These are phyloP conservation scores for Coemansia sp. DNA, from an alignment of 192 early-diverging fungal species.

Conservation along the genomic window DNA sequence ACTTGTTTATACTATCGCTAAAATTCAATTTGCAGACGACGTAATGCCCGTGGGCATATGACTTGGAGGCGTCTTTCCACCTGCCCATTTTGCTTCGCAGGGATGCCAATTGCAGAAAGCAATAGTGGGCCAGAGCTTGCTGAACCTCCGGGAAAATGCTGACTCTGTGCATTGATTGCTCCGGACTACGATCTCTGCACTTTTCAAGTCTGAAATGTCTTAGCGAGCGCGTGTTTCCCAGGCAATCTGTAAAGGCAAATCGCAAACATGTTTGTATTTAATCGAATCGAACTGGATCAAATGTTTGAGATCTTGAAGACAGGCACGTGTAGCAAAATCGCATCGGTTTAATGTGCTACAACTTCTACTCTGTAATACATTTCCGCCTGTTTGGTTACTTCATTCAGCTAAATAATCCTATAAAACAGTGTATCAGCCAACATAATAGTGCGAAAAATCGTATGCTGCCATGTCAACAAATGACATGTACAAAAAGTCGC, in stretches of 20 bases:
- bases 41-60: neutral
- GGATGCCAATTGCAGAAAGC: no score
- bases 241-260: no score
- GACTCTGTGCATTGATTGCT: neutral
- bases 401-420: no score
- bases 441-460: no score
- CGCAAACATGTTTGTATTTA: neutral
- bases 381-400: no score
- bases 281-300: neutral
- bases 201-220: neutral
- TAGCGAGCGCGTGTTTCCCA: neutral
- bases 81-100: neutral
- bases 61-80: neutral
- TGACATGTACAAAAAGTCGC: no score
- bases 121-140: neutral
- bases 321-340: neutral
- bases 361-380: no score
- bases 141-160: neutral
- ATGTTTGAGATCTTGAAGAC: neutral
- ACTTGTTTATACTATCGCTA: neutral
- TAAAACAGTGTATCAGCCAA: no score
- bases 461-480: no score
- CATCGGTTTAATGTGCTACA: no score
- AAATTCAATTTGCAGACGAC: neutral
- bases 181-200: neutral